Evolutionary conservation across 306 rosid species (phyloP).

Genomic region (Prunus salicina): DNA sequence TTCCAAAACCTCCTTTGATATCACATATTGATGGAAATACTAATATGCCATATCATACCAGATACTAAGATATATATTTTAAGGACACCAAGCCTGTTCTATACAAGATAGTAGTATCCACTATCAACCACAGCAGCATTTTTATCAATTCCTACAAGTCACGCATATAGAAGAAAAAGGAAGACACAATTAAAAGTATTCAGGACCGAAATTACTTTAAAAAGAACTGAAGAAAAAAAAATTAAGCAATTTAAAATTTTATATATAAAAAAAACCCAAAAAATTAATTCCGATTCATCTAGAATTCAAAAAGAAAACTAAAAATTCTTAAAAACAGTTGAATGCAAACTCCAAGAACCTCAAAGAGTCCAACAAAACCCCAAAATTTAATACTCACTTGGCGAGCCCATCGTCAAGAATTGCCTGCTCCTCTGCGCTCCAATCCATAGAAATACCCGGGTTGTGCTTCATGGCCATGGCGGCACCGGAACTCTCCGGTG

Average conservation of each 20-base stretch:
- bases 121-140: neutral
- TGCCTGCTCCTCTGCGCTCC: slow-evolving; percentile 84
- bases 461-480: slow-evolving; percentile 77
- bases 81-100: neutral
- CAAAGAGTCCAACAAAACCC: slow-evolving; percentile 10
- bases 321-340: neutral
- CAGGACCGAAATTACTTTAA: neutral
- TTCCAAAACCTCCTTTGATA: neutral
- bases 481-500: slow-evolving; percentile 57
- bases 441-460: slow-evolving; percentile 84
- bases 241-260: neutral
- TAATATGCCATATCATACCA: neutral
- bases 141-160: neutral
- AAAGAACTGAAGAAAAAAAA: neutral
- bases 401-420: slow-evolving; percentile 77
- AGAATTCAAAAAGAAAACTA: neutral
- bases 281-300: neutral
- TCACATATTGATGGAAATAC: neutral
- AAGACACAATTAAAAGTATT: neutral
- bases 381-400: slow-evolving; percentile 46
- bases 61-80: neutral
- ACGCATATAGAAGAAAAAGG: no score
- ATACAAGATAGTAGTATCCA: neutral
- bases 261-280: neutral
- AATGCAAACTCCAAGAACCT: neutral